phyloP scores from a whole-genome alignment of 2,329 filamentous ascomycete genomes.

The Lasiodiplodia sp. region DNA sequence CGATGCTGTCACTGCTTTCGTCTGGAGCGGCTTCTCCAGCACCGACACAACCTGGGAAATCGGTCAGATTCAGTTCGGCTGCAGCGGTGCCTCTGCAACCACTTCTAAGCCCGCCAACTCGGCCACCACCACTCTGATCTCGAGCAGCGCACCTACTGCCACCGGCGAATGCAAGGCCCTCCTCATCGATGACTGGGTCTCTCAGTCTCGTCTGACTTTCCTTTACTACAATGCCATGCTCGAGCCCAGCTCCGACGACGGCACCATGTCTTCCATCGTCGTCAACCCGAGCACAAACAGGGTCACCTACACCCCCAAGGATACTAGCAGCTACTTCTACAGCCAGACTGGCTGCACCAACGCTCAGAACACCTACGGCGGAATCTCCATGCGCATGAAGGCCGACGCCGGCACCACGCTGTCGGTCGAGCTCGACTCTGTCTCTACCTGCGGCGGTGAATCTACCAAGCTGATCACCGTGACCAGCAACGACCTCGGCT shows the following conservation, averaged over 20 bases:
- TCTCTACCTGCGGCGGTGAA: slow-evolving; percentile 53
- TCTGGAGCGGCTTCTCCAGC: slow-evolving; percentile 53
- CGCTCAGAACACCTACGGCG: slow-evolving; percentile 59
- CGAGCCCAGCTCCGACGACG: slow-evolving; percentile 64
- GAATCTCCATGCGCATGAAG: slow-evolving; percentile 64
- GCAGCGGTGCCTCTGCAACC: slow-evolving; percentile 34
- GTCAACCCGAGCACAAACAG: slow-evolving; percentile 53
- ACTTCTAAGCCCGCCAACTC: slow-evolving; percentile 28
- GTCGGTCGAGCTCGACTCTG: slow-evolving; percentile 60
- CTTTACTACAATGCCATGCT: slow-evolving; percentile 67
- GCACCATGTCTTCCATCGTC: slow-evolving; percentile 65
- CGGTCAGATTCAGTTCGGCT: slow-evolving; percentile 58
- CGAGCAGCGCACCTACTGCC: slow-evolving; percentile 31
- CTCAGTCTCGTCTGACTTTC: slow-evolving; percentile 68
- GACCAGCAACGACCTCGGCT: slow-evolving; percentile 61
- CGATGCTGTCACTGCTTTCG: slow-evolving; percentile 56
- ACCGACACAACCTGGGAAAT: slow-evolving; percentile 55
- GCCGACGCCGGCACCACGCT: slow-evolving; percentile 61
- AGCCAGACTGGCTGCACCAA: slow-evolving; percentile 64
- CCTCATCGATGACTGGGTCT: slow-evolving; percentile 67
- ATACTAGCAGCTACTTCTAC: slow-evolving; percentile 64
- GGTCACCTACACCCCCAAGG: slow-evolving; percentile 60
- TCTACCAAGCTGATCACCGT: slow-evolving; percentile 47
- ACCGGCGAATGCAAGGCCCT: slow-evolving; percentile 53
- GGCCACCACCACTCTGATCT: slow-evolving; percentile 25